phyloP scores from a whole-genome alignment of 75 land plant species.

The Picea glauca region DNA sequence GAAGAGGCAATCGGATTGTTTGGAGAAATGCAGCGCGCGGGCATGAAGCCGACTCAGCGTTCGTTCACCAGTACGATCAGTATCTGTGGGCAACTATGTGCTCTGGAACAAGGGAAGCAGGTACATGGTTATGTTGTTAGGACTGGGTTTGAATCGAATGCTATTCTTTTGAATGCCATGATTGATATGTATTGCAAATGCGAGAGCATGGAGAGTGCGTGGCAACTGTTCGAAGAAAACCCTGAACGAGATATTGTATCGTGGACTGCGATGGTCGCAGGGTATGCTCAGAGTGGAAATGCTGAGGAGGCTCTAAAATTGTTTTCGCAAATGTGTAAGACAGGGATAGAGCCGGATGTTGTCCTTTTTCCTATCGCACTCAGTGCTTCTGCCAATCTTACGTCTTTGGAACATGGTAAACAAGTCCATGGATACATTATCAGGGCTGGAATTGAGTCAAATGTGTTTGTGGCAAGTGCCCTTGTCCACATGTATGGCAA shows the following conservation, averaged over 20 bases:
- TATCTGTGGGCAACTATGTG: too few species aligned
- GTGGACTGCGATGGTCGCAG: constrained; percentile 53
- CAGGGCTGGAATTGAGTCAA: constrained; percentile 34
- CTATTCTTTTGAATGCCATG: constrained; percentile 46
- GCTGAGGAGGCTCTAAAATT: constrained; percentile 41
- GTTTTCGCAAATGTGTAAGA: constrained; percentile 28
- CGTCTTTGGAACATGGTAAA: constrained; percentile 51
- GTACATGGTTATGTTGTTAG: constrained; percentile 36
- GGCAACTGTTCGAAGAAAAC: constrained; percentile 28
- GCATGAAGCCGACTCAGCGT: constrained; percentile 3
- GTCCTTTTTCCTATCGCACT: constrained; percentile 49
- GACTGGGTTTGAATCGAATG: constrained; percentile 29
- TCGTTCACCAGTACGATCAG: too few species aligned
- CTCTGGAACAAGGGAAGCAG: constrained; percentile 13
- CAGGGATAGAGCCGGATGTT: constrained; percentile 35
- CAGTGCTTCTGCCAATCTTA: constrained; percentile 51
- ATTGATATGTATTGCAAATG: constrained; percentile 76
- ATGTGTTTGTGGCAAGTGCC: constrained; percentile 47
- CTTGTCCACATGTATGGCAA: constrained; percentile 70
- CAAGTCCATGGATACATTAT: constrained; percentile 53
- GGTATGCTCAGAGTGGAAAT: constrained; percentile 44
- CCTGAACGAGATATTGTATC: constrained; percentile 32
- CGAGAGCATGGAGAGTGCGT: constrained; percentile 17
- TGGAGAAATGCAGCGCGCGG: constrained; percentile 9
- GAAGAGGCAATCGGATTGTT: constrained; percentile 10